A percentile compares a stretch with the other conserved stretches of the same genome.
phyloP scores from a whole-genome alignment of 495 filamentous ascomycete genomes.

The Xylaria palmicola region DNA sequence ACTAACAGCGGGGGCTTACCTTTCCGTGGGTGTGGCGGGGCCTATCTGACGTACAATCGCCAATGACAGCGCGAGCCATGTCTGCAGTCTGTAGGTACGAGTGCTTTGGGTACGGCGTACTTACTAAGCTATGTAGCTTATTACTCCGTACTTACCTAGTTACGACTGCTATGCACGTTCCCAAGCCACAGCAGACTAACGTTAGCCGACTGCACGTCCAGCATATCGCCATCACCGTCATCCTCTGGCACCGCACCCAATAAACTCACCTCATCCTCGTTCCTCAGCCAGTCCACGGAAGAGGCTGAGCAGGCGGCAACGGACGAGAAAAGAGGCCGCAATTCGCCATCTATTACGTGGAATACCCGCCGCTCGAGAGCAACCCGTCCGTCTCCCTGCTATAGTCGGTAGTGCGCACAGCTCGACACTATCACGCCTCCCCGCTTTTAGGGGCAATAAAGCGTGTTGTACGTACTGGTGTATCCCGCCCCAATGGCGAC shows the following conservation, averaged over 20 bases:
- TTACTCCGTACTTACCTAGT: too few relatives aligned
- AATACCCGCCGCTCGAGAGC: neutral
- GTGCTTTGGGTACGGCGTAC: too few relatives aligned
- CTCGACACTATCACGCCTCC: neutral
- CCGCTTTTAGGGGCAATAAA: slow-evolving; percentile 13
- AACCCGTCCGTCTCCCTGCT: too few relatives aligned
- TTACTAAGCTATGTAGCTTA: too few relatives aligned
- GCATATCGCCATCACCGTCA: neutral
- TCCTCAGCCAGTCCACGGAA: neutral
- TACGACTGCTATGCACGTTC: too few relatives aligned
- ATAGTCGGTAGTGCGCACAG: too few relatives aligned
- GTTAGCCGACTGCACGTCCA: neutral
- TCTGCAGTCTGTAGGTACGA: too few relatives aligned
- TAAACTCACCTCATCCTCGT: neutral
- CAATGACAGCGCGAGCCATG: too few relatives aligned
- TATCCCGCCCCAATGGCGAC: neutral
- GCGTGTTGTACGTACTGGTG: neutral
- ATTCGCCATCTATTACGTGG: neutral
- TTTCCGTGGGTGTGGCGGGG: neutral
- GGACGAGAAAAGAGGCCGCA: neutral
- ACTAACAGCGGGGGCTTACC: too few relatives aligned
- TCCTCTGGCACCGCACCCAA: neutral
- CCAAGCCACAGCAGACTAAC: neutral
- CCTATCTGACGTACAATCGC: neutral
- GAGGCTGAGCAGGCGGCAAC: slow-evolving; percentile 5